A percentile compares a stretch with the other conserved stretches of the same genome.
Conservation (phyloP, 495 filamentous ascomycete species). For the Penicillium maclennaniae region DNA sequence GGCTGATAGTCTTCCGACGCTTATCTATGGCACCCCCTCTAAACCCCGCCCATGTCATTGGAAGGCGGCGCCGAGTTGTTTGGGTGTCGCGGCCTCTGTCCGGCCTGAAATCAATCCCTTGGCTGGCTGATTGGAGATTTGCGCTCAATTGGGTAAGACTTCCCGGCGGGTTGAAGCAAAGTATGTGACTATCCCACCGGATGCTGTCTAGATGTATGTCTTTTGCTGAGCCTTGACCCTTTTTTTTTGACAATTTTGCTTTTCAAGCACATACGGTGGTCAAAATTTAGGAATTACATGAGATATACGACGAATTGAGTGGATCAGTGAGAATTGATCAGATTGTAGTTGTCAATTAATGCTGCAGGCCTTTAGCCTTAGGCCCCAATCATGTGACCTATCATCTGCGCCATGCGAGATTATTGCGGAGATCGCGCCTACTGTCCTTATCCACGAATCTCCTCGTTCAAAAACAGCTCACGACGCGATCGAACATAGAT, state of each 20-base stretch:
- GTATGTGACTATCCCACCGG: not conserved
- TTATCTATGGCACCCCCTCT: constrained; percentile 16
- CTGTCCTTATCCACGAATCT: constrained; percentile 13
- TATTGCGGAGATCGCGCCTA: constrained; percentile 21
- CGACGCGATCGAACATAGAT: not conserved
- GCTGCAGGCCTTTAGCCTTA: not conserved
- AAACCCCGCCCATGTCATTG: constrained; percentile 16
- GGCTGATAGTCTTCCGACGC: constrained; percentile 1
- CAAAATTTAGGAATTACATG: too few relatives aligned
- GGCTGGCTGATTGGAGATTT: not conserved
- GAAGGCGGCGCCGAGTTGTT: constrained; percentile 10
- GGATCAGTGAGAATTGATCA: too few relatives aligned
- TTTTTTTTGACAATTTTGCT: not conserved
- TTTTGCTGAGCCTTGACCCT: not conserved
- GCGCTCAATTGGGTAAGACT: not conserved
- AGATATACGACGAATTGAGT: too few relatives aligned
- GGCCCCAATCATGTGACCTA: constrained; percentile 6
- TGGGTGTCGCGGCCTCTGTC: constrained; percentile 5
- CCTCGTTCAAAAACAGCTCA: not conserved
- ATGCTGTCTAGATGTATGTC: not conserved
- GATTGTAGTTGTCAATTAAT: not conserved
- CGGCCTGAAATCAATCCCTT: not conserved
- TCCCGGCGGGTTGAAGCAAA: not conserved
- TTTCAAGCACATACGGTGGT: too few relatives aligned
- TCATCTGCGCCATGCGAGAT: constrained; percentile 19